Evolutionary conservation across 176 grass and related monocot species (phyloP), one percentile per base, ranked within the genome.

Genomic region (Carex myosuroides): DNA sequence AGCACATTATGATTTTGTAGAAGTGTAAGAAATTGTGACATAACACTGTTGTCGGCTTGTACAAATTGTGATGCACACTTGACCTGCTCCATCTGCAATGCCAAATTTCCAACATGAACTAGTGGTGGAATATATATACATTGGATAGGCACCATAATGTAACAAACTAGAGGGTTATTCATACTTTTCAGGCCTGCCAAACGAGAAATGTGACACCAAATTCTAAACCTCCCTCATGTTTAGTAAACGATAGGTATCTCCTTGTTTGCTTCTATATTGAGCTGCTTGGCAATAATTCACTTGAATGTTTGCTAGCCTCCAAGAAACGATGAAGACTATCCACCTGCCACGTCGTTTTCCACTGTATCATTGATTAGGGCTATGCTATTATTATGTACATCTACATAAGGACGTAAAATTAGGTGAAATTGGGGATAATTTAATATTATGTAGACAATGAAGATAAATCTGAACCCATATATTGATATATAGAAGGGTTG

Each of bases 151-250:
- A 54, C 71, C 70, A 72, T 18, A 46, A 73, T 50, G n/a, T 76
- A 76, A 76, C 71, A 76, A 55, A 76, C 22, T 76, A 55, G 30
- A 55, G 70, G 46, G 13, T 30, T 76, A 76, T 76, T 76, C 48
- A 76, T 16, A 76, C 9, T 70, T 50, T 29, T 53, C 10, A 52
- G 44, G 70, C 70, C 70, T 74, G 70, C 42, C 20, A 75, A 75
- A 75, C 54, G 20, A 22, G 12, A 75, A 55, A 76, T 76, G 72
- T 18, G 48, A 77, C 72, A 77, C 50, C 22, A 54, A 32, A 26
- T 77, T 55, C 13, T 54, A 4, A 17, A 56, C 13, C 22, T 56
- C 72, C 48, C 24, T 54, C 48, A 76, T 76, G 24, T 10, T 22
- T 30, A 55, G 5, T 75, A 26, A 3, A 2, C 56, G 73, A 77